Base-by-base conservation (phyloP, 2,329 filamentous ascomycete genomes). In the Raffaelea albimanens region DNA sequence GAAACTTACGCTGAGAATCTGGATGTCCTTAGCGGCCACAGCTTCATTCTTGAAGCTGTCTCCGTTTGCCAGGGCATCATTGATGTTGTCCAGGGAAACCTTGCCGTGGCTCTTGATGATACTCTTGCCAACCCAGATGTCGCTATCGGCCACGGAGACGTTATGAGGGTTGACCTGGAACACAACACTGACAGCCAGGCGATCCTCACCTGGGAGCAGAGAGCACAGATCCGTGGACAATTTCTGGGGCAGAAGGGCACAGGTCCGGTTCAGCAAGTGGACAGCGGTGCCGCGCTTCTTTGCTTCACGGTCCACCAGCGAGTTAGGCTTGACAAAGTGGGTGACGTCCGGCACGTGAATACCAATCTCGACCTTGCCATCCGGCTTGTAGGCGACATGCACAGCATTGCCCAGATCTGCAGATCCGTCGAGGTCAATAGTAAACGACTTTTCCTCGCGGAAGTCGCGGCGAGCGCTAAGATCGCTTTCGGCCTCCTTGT, bases 281-380 rank as follows among this genome's bases (percentile, higher is more conserved):
- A 98, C 93, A 33, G 89, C 90, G 49, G 90, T 97, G 52, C 91
- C 91, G 55, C 93, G 87, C 76, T 97, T 98, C 78, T 93, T 95
- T 11, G 93, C 93, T 68, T 98, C 93, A 42, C 93, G 85, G 60
- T 98, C 93, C 44, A 97, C 90, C 41, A 97, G 78, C 16, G 90
- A 95, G 71, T 94, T 95, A 43, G 84, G 76, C 75, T 97, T 97
- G 64, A 98, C 87, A 62, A 98, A 98, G 68, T 98, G 88, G 52
- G 93, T 84, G 56, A 97, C 84, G 65, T 98, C 93, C 29, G 91
- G 82, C 61, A 98, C 87, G 67, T 98, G 93, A 49, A 97, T 81
- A 69, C 90, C 93, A 57, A 98, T 85, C 63, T 98, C 91, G 53
- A 96, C 82, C 65, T 87, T 85, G 60, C 87, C 89, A 65, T 95